phyloP scores from a whole-genome alignment of 352 stramenopile genomes.

The Globisporangium spiculum region DNA sequence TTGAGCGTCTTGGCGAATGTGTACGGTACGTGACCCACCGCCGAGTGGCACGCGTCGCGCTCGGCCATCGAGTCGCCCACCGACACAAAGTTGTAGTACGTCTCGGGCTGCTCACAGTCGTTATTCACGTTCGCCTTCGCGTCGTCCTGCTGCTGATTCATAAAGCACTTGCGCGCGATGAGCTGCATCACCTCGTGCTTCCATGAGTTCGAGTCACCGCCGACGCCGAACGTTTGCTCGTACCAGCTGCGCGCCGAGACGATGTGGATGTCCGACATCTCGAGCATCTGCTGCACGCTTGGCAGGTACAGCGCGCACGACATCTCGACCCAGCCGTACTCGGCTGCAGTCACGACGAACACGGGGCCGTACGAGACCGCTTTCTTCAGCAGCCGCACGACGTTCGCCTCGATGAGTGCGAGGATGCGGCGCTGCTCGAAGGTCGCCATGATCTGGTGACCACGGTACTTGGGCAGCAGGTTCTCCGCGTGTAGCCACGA shows the following conservation, averaged over 20 bases:
- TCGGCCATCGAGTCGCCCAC: conserved; percentile 87
- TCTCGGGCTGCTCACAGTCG: conserved; percentile 16
- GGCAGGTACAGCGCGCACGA: conserved; percentile 78
- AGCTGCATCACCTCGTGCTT: conserved; percentile 88
- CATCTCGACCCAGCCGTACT: conserved; percentile 84
- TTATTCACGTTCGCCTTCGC: background rate
- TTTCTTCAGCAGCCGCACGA: conserved; percentile 65
- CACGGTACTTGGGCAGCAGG: conserved; percentile 75
- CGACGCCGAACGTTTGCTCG: conserved; percentile 75
- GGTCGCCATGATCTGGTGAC: conserved; percentile 62
- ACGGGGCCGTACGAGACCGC: conserved; percentile 75
- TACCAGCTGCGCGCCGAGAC: conserved; percentile 85
- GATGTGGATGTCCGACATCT: conserved; percentile 81
- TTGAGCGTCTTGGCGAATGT: conserved; percentile 88
- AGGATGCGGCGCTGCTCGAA: conserved; percentile 58
- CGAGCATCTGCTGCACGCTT: conserved; percentile 55
- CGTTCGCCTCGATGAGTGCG: conserved; percentile 53
- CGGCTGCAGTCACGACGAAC: conserved; percentile 83
- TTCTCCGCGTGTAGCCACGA: conserved; percentile 82
- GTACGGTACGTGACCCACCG: conserved; percentile 50
- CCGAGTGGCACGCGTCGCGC: conserved; percentile 76
- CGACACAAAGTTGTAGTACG: conserved; percentile 81
- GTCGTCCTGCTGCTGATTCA: conserved; percentile 7
- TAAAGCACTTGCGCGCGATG: conserved; percentile 84
- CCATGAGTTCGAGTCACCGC: conserved; percentile 76